Evolutionary conservation across 176 grass and related monocot species (phyloP).

Genomic region (Aegilops longissima): DNA sequence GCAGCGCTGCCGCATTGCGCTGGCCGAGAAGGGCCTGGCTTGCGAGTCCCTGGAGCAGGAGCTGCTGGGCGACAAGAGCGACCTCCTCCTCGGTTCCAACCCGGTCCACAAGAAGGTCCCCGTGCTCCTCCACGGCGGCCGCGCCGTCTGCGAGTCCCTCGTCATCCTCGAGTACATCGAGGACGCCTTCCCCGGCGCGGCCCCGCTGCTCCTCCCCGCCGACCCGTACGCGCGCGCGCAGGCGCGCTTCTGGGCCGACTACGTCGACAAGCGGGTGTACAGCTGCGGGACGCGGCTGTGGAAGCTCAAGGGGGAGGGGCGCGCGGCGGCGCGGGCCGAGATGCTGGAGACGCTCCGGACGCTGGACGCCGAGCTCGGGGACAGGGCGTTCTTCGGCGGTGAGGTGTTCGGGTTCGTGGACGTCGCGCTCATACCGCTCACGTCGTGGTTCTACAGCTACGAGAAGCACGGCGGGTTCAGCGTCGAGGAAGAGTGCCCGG

Average conservation of each 20-base stretch:
- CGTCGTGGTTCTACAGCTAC: constrained; percentile 15
- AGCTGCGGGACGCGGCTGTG: constrained; percentile 23
- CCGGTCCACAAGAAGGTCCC: constrained; percentile 56
- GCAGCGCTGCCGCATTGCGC: constrained; percentile 1
- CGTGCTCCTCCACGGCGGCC: constrained; percentile 43
- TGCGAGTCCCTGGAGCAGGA: not conserved
- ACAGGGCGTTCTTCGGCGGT: not conserved
- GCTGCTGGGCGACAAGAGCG: not conserved
- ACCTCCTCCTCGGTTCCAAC: constrained; percentile 25
- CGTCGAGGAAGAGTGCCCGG: not conserved
- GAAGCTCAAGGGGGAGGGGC: constrained; percentile 33
- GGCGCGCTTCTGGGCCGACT: constrained; percentile 50
- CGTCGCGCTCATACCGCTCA: constrained; percentile 3
- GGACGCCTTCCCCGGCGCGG: constrained; percentile 21
- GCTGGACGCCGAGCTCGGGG: not conserved
- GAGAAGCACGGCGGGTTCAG: constrained; percentile 11
- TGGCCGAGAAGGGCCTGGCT: constrained; percentile 1
- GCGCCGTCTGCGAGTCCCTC: constrained; percentile 38
- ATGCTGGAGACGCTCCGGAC: not conserved
- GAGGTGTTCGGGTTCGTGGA: constrained; percentile 2
- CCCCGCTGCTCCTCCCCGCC: not conserved
- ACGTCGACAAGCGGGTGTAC: constrained; percentile 22
- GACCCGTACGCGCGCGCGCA: constrained; percentile 34
- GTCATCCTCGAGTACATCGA: constrained; percentile 58
- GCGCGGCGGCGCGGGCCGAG: constrained; percentile 22